These are phyloP conservation scores for Monosporozyma unispora DNA, from an alignment of 805 yeast species.

Conservation along the genomic window DNA sequence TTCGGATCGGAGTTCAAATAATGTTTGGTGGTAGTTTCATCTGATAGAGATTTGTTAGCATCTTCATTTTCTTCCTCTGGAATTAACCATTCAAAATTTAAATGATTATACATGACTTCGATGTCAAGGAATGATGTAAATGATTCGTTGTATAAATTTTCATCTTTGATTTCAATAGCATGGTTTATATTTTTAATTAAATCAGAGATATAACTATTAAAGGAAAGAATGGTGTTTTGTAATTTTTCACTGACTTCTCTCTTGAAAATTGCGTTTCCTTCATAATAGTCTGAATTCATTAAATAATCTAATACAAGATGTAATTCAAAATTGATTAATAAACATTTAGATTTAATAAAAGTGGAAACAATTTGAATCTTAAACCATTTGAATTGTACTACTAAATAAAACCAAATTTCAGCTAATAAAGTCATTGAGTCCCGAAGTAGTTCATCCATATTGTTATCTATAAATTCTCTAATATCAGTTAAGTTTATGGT, in stretches of 20 bases:
- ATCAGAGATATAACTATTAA: conserved; percentile 50
- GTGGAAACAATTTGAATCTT: conserved; percentile 44
- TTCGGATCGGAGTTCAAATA: neutral
- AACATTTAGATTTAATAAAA: conserved; percentile 57
- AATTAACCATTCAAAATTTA: conserved; percentile 32
- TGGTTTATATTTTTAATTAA: conserved; percentile 48
- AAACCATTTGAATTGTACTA: conserved; percentile 9
- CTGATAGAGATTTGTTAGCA: conserved; percentile 1
- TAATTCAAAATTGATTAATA: conserved; percentile 55
- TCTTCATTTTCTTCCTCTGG: conserved; percentile 8
- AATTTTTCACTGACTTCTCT: conserved; percentile 25
- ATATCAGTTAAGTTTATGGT: conserved; percentile 10
- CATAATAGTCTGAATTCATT: conserved; percentile 10
- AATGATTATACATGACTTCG: conserved; percentile 63
- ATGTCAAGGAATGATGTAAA: conserved; percentile 58
- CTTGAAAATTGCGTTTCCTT: conserved; percentile 2
- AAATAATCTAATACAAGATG: conserved; percentile 32
- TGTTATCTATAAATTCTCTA: conserved; percentile 21
- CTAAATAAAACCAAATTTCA: conserved; percentile 21
- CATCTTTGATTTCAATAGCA: conserved; percentile 45
- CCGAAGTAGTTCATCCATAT: conserved; percentile 36
- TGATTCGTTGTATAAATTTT: conserved; percentile 55
- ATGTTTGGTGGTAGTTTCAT: neutral
- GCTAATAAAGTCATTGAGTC: conserved; percentile 34
- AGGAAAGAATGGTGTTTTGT: conserved; percentile 39